Percentiles rank a stretch among this genome's conserved stretches.
phyloP scores from a whole-genome alignment of 108 stramenopile species.

The Skeletonema marinoi region DNA sequence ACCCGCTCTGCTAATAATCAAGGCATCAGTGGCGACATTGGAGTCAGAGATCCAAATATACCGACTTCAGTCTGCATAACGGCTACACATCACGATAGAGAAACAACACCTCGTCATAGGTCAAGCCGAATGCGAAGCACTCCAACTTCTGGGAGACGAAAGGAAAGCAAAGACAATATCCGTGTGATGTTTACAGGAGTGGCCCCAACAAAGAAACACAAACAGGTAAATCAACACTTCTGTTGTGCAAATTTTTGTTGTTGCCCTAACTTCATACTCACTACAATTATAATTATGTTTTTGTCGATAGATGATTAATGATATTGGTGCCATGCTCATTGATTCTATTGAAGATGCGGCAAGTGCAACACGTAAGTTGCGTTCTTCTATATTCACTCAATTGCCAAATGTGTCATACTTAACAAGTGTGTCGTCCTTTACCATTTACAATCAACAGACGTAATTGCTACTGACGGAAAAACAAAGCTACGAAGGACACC shows the following conservation, averaged over 20 bases:
- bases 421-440: background rate
- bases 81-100: background rate
- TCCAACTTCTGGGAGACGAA: background rate
- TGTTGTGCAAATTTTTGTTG: background rate
- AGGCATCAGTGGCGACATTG: background rate
- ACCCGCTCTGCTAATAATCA: background rate
- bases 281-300: background rate
- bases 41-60: background rate
- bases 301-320: conserved; percentile 39
- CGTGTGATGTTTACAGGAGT: conserved; percentile 48
- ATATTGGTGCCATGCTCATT: conserved; percentile 55
- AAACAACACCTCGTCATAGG: background rate
- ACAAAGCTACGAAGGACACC: conserved; percentile 14
- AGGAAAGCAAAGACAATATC: background rate
- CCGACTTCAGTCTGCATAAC: background rate
- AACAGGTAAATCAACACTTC: conserved; percentile 9
- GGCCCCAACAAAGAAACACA: conserved; percentile 21
- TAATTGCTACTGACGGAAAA: conserved; percentile 6
- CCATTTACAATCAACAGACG: background rate
- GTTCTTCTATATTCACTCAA: background rate
- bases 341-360: conserved; percentile 55
- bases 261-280: background rate
- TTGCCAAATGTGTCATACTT: background rate
- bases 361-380: conserved; percentile 40
- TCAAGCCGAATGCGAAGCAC: background rate